Evolutionary conservation across 2,329 filamentous ascomycete species (phyloP).

Genomic region (Clonostachys chloroleuca): DNA sequence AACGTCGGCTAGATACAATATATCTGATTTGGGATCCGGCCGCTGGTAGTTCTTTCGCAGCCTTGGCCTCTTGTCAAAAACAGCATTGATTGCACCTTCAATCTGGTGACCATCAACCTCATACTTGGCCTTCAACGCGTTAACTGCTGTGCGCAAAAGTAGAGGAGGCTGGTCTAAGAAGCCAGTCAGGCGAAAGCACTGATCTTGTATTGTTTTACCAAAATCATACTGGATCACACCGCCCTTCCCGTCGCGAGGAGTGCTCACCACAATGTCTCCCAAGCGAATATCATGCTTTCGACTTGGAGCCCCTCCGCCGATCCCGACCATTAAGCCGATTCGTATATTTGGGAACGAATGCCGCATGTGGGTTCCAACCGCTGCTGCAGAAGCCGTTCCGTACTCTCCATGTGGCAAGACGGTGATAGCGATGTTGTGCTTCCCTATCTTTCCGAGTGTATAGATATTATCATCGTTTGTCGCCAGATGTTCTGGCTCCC

Average conservation of each 20-base stretch:
- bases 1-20: background rate
- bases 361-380: conserved; percentile 15
- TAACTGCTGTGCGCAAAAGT: background rate
- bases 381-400: conserved; percentile 14
- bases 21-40: background rate
- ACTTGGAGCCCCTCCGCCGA: conserved; percentile 24
- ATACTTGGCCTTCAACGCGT: background rate
- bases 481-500: conserved; percentile 11
- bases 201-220: conserved; percentile 5
- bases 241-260: background rate
- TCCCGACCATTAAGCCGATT: conserved; percentile 22
- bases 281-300: conserved; percentile 24
- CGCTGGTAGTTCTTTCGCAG: background rate
- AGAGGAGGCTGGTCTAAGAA: conserved; percentile 2
- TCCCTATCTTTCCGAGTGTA: conserved; percentile 18
- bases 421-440: conserved; percentile 27
- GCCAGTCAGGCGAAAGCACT: conserved; percentile 1
- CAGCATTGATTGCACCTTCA: background rate
- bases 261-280: conserved; percentile 25
- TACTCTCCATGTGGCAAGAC: conserved; percentile 15
- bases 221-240: conserved; percentile 7
- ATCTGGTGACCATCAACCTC: background rate
- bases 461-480: conserved; percentile 19
- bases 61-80: background rate
- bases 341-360: conserved; percentile 17